Evolutionary conservation across 768 basidiomycete species (phyloP).

Genomic region (Zangia roseola): DNA sequence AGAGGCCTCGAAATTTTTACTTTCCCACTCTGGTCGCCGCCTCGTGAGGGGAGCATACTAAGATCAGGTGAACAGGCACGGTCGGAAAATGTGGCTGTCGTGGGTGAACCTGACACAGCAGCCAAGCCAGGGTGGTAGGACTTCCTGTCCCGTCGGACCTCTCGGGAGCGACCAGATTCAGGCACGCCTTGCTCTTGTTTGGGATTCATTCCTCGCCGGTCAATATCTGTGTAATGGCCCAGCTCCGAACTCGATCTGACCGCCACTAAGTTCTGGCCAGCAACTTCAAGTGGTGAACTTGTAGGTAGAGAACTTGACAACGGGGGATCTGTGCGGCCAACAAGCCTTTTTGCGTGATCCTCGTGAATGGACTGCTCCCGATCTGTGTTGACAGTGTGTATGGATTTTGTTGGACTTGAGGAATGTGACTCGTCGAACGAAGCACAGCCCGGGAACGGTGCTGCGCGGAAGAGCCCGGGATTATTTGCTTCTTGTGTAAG

Average conservation of each 20-base stretch:
- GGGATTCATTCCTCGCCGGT: constrained; percentile 29
- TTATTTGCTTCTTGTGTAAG: constrained; percentile 53
- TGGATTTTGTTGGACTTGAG: constrained; percentile 55
- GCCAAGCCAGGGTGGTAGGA: constrained; percentile 63
- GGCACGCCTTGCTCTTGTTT: constrained; percentile 48
- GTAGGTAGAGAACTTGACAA: constrained; percentile 61
- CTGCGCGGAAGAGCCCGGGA: constrained; percentile 57
- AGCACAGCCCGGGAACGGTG: constrained; percentile 29
- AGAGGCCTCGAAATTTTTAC: constrained; percentile 90
- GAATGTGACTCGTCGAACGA: constrained; percentile 33
- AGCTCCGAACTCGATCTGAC: constrained; percentile 76
- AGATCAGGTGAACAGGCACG: constrained; percentile 50
- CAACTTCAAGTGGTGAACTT: constrained; percentile 43
- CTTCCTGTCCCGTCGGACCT: constrained; percentile 53
- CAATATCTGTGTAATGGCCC: constrained; percentile 74
- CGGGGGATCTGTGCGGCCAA: constrained; percentile 55
- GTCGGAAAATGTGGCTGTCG: constrained; percentile 32
- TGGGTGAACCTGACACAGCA: constrained; percentile 48
- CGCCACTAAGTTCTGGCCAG: constrained; percentile 28
- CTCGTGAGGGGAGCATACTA: constrained; percentile 44
- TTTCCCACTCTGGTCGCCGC: constrained; percentile 58
- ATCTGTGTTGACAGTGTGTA: constrained; percentile 42
- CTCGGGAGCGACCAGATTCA: constrained; percentile 53
- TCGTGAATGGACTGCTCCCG: constrained; percentile 22
- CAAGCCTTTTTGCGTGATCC: constrained; percentile 36